Evolutionary conservation across 1,139 yeast species (phyloP), one percentile per base, ranked within the genome.

Genomic region (Magnusiomyces ingens): DNA sequence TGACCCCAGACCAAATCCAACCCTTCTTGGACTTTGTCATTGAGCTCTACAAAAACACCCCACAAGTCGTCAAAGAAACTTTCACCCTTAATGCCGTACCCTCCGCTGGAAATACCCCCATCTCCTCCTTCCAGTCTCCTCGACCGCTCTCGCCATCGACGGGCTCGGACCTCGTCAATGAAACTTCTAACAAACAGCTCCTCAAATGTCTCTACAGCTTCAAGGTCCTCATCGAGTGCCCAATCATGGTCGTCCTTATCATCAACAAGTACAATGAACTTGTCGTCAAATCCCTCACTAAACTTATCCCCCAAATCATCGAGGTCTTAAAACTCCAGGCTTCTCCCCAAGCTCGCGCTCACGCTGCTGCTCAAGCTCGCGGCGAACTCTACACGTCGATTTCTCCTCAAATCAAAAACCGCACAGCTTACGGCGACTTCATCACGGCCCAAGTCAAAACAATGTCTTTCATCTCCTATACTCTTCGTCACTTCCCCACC

Each of bases 381-480:
- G 83, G 85, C 2, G 75, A 76, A 56, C 70, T 76, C 51, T 75
- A 76, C 53, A 78, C 82, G 0, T 72, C 80, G 0, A 75, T 84
- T 1, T 67, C 75, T 1, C 86, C 94, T 1, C 79, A 80, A n/a
- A 85, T 93, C 58, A 80, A 79, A 54, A 88, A 88, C 64, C 78
- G 96, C 61, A 77, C 82, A 18, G 85, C 88, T 0, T 93, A 85
- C 69, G 87, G 94, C 57, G 99, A 94, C 61, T 88, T 93, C 64
- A 83, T 93, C 18, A 73, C 88, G 44, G 94, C 96, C n/a, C 99
- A 94, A 69, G 96, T 94, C 43, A 94, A 94, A 67, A 96, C 98
- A 1, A 94, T 96, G 52, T 89, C 97, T 0, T 93, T 94, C 61
- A 74, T 94, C 64, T 98, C 99, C 0, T 94, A 91, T 67, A 90